Evolutionary conservation across 306 rosid species (phyloP).

Genomic region (Casuarina glauca): DNA sequence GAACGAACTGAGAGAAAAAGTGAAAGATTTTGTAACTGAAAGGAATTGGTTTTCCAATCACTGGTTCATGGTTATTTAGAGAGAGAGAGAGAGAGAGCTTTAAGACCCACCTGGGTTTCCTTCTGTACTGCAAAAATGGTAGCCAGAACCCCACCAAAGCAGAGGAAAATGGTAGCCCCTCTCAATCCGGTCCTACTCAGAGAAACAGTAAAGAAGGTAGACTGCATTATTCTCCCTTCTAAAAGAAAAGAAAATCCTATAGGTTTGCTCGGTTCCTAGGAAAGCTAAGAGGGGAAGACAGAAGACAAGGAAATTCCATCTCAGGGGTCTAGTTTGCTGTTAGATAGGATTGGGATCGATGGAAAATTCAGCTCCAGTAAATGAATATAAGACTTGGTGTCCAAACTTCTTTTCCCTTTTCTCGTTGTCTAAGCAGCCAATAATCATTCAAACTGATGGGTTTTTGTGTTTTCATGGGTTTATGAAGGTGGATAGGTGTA

Average conservation of each 20-base stretch:
- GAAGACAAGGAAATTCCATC: neutral
- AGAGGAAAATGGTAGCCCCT: conserved; percentile 61
- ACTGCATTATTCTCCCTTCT: neutral
- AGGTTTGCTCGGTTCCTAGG: neutral
- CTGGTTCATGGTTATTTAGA: conserved; percentile 34
- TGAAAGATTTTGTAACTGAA: conserved; percentile 23
- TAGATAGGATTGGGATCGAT: neutral
- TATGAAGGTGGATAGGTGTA: conserved; percentile 83
- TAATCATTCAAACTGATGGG: neutral
- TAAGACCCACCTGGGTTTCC: conserved; percentile 47
- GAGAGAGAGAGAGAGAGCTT: conserved; percentile 25
- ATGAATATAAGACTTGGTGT: neutral
- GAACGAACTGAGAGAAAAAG: conserved; percentile 41
- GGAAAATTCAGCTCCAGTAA: neutral
- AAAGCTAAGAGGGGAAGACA: neutral
- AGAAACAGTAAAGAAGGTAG: conserved; percentile 84
- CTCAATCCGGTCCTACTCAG: conserved; percentile 72
- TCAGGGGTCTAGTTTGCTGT: neutral
- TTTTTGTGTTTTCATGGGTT: conserved; percentile 23
- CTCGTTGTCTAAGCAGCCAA: conserved; percentile 2
- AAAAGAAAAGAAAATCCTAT: neutral
- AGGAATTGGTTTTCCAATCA: conserved; percentile 34
- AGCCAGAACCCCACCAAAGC: conserved; percentile 89
- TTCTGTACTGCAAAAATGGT: conserved; percentile 57
- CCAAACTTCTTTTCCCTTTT: neutral